These are phyloP conservation scores for Ophiostoma sp. DNA, from an alignment of 2,329 filamentous ascomycete species.

Conservation along the genomic window DNA sequence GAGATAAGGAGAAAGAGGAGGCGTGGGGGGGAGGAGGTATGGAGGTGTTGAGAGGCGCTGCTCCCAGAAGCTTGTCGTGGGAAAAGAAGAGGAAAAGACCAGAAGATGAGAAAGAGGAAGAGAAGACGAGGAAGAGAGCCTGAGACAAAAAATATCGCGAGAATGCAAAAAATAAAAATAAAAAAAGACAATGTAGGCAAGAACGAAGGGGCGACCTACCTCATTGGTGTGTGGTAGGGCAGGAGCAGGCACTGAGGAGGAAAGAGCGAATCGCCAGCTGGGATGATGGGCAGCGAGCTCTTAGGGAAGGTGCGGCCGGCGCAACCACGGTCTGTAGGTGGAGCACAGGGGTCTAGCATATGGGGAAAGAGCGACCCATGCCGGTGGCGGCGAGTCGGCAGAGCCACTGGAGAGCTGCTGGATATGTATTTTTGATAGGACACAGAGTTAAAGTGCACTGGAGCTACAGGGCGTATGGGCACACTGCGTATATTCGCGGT, in stretches of 20 bases:
- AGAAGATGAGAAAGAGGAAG: not conserved
- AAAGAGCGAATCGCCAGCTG: not conserved
- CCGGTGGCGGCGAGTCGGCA: slow-evolving; percentile 8
- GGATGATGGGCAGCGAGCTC: not conserved
- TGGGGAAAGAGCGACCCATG: slow-evolving; percentile 10
- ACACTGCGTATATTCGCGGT: not conserved
- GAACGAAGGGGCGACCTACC: not conserved
- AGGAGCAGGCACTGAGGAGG: not conserved
- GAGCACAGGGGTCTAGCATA: not conserved
- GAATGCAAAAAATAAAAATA: not conserved
- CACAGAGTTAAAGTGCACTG: not conserved
- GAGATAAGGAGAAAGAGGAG: not conserved
- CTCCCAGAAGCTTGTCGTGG: not conserved
- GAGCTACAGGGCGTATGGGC: not conserved
- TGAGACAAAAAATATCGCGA: slow-evolving; percentile 1
- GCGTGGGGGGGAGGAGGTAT: not conserved
- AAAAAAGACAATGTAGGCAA: not conserved
- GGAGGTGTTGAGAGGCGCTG: not conserved
- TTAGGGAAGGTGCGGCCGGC: slow-evolving; percentile 13
- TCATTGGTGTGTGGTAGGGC: not conserved
- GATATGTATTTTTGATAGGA: no score
- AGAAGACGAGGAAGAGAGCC: not conserved
- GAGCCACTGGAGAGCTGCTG: not conserved
- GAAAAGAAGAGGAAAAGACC: not conserved
- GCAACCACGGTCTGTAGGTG: slow-evolving; percentile 13